Base-by-base conservation (phyloP, 805 yeast species). In the Myxozyma monticola region DNA sequence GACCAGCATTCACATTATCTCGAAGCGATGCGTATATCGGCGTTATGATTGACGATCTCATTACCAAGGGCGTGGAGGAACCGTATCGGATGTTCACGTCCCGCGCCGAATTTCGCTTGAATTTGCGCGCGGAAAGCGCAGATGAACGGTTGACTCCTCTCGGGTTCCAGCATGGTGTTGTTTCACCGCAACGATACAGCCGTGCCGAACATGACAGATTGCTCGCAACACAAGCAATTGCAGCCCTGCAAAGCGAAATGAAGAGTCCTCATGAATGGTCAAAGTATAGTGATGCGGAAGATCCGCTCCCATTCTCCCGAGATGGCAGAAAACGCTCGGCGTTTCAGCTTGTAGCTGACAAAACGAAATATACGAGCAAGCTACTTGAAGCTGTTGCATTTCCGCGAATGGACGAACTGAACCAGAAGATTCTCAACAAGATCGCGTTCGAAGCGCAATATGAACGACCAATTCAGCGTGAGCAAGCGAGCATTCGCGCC, bases 41-140 rank as follows among this genome's bases (percentile, higher is more conserved):
- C 1, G 96, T 93, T 4, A 71, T 93, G 51, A 83, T 93, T 41
- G 99, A 93, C 68, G 99, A 93, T 70, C 74, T 93, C 57, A 85
- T 90, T 26, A 90, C 96, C 0, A 88, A 88, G 66, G 99, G 99
- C 17, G 96, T 93, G 1, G 87, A 83, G 53, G 99, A 93, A 67
- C 99, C 99, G 0, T 93, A 93, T 66, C 74, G 99, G 57, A 93
- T 93, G 99, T 93, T 93, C 65, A 93, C 99, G 0, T 88, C 97
- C 4, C 77, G 99, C 43, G 86, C 96, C 0, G 99, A 93, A 66
- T 93, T 88, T 66, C 75, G 99, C 64, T 80, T 93, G 33, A 83
- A 89, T 29, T 88, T 89, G 3, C 74, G 99, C 51, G 83, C 96
- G 0, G 99, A 93, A 66, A 93, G 93, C 71, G 98, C 99, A 0